These are phyloP conservation scores for Lojkania enalia DNA, from an alignment of 2,329 filamentous ascomycete species.

Conservation along the genomic window DNA sequence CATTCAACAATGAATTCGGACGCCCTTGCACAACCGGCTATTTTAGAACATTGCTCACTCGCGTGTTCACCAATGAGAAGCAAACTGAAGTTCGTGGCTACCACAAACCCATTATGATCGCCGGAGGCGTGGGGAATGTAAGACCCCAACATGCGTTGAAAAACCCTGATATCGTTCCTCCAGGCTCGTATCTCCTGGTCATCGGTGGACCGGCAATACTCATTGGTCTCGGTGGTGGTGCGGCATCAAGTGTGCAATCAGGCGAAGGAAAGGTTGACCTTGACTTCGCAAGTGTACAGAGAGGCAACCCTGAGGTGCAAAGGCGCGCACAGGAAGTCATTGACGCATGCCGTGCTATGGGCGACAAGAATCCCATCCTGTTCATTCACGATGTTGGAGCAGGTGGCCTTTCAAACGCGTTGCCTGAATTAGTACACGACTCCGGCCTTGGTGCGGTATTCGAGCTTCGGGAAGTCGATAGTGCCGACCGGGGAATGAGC, in stretches of 20 bases:
- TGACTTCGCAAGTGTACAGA: constrained; percentile 95
- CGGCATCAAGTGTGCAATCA: constrained; percentile 87
- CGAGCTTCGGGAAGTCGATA: constrained; percentile 92
- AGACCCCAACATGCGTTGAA: constrained; percentile 90
- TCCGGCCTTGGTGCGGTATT: constrained; percentile 89
- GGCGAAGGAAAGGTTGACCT: constrained; percentile 88
- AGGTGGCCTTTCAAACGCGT: constrained; percentile 80
- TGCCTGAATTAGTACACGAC: constrained; percentile 90
- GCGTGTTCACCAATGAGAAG: constrained; percentile 63
- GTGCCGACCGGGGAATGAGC: constrained; percentile 86
- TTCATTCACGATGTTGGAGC: constrained; percentile 98
- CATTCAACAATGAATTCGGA: constrained; percentile 98
- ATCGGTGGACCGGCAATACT: constrained; percentile 97
- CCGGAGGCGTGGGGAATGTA: constrained; percentile 91
- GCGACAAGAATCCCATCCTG: constrained; percentile 82
- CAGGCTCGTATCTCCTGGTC: constrained; percentile 89
- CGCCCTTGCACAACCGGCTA: constrained; percentile 85
- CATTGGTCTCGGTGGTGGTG: constrained; percentile 92
- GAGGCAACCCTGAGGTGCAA: constrained; percentile 96
- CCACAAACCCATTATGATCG: constrained; percentile 99
- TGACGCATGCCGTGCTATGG: constrained; percentile 86
- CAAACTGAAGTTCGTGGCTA: constrained; percentile 80
- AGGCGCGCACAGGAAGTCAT: constrained; percentile 97
- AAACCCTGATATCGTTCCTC: constrained; percentile 73
- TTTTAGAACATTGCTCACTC: constrained; percentile 84